Conservation (phyloP, 805 yeast species). For the Candida fluviatilis region DNA sequence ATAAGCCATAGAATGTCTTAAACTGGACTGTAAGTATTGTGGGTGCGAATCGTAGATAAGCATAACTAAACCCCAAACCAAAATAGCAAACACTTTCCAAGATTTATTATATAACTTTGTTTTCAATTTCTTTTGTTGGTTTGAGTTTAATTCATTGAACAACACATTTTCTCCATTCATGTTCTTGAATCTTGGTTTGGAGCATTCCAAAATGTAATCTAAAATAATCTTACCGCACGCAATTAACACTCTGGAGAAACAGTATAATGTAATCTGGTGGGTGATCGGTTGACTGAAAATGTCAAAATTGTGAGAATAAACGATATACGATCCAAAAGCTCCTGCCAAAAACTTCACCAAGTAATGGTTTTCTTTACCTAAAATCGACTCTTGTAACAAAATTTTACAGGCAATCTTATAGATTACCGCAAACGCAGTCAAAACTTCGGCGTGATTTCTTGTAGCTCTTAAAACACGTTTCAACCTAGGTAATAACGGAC, state of each 20-base stretch:
- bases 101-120: slow-evolving; percentile 24
- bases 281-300: slow-evolving; percentile 48
- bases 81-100: slow-evolving; percentile 61
- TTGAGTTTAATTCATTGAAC: slow-evolving; percentile 21
- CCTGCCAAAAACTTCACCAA: slow-evolving; percentile 37
- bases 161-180: slow-evolving; percentile 8
- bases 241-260: slow-evolving; percentile 62
- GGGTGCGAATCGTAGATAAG: slow-evolving; percentile 62
- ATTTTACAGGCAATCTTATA: slow-evolving; percentile 40
- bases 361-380: slow-evolving; percentile 26
- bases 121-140: slow-evolving; percentile 32
- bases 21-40: slow-evolving; percentile 55
- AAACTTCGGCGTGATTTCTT: slow-evolving; percentile 48
- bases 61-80: slow-evolving; percentile 75
- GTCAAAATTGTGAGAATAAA: slow-evolving; percentile 41
- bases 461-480: slow-evolving; percentile 48
- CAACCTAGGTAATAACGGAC: slow-evolving; percentile 44
- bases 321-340: slow-evolving; percentile 38
- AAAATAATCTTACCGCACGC: slow-evolving; percentile 55
- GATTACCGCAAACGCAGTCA: slow-evolving; percentile 53
- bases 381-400: slow-evolving; percentile 26
- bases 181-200: slow-evolving; percentile 28
- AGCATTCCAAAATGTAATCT: slow-evolving; percentile 32
- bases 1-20: slow-evolving; percentile 67
- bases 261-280: slow-evolving; percentile 73